Conservation (phyloP, 805 yeast genomes). For the Saccharomycopsis fermentans region DNA sequence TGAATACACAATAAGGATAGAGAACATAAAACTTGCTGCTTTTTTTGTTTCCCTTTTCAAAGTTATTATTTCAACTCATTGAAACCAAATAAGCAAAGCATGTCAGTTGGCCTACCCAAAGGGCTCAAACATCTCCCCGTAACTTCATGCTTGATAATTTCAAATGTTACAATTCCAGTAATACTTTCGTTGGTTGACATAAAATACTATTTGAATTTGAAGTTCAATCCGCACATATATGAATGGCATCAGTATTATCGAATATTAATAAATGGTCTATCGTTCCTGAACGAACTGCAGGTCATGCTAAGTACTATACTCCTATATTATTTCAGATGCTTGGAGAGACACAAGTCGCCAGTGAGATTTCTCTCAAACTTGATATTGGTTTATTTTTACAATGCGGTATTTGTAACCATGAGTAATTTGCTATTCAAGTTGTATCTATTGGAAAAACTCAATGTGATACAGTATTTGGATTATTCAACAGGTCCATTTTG, state of each 20-base stretch:
- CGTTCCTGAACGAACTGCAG: slow-evolving; percentile 21
- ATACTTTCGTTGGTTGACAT: slow-evolving; percentile 25
- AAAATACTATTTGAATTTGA: slow-evolving; percentile 25
- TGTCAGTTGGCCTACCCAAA: neutral
- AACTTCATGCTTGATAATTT: slow-evolving; percentile 21
- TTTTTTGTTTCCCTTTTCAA: too few relatives aligned
- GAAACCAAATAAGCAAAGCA: neutral
- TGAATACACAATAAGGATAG: too few relatives aligned
- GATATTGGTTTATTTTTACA: slow-evolving; percentile 6
- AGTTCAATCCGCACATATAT: slow-evolving; percentile 24
- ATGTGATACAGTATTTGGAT: slow-evolving; percentile 8
- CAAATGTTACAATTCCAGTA: slow-evolving; percentile 22
- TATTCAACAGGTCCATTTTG: slow-evolving; percentile 25
- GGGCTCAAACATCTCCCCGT: slow-evolving; percentile 22
- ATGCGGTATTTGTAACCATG: neutral
- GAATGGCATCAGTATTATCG: slow-evolving; percentile 24
- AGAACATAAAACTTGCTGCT: too few relatives aligned
- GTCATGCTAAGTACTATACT: slow-evolving; percentile 26
- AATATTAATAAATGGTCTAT: slow-evolving; percentile 7
- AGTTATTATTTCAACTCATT: neutral
- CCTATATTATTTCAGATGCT: slow-evolving; percentile 26
- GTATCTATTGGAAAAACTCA: slow-evolving; percentile 9
- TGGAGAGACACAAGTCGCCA: slow-evolving; percentile 29
- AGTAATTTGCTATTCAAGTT: slow-evolving; percentile 5
- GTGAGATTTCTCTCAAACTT: slow-evolving; percentile 22